Evolutionary conservation across 768 basidiomycete species (phyloP).

Genomic region (Candolleomyces aberdarensis): DNA sequence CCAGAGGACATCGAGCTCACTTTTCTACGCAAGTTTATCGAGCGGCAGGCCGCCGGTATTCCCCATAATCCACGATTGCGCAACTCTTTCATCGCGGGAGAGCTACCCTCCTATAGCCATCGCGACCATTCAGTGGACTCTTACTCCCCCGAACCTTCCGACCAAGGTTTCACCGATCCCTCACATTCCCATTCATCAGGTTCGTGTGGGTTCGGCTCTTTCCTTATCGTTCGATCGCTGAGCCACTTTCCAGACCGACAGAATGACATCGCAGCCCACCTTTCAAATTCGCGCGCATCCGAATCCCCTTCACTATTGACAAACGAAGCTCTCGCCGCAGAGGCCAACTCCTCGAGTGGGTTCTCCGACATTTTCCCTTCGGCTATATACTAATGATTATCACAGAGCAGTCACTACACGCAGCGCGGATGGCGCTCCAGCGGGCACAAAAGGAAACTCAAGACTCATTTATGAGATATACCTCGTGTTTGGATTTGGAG

Average conservation of each 20-base stretch:
- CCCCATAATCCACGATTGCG: constrained; percentile 81
- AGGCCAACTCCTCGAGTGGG: constrained; percentile 61
- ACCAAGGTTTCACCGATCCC: constrained; percentile 39
- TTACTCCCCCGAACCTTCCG: constrained; percentile 47
- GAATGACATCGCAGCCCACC: constrained; percentile 33
- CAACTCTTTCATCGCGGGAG: constrained; percentile 34
- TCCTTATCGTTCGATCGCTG: background rate
- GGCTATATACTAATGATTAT: background rate
- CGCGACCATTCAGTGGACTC: constrained; percentile 46
- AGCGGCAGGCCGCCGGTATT: constrained; percentile 70
- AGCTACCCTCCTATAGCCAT: constrained; percentile 32
- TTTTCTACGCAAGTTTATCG: constrained; percentile 80
- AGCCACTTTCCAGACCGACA: constrained; percentile 24
- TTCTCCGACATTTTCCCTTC: constrained; percentile 13
- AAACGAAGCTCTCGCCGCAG: constrained; percentile 52
- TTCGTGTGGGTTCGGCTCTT: constrained; percentile 6
- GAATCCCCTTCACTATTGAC: constrained; percentile 50
- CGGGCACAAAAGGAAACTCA: constrained; percentile 71
- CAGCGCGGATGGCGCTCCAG: constrained; percentile 54
- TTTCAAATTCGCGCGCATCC: constrained; percentile 41
- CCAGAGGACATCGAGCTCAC: constrained; percentile 73
- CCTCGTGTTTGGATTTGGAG: constrained; percentile 65
- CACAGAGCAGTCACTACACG: constrained; percentile 60
- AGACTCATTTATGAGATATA: constrained; percentile 69
- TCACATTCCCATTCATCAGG: constrained; percentile 32